Evolutionary conservation across 345 rosid species (phyloP).

Genomic region (Aegle marmelos): DNA sequence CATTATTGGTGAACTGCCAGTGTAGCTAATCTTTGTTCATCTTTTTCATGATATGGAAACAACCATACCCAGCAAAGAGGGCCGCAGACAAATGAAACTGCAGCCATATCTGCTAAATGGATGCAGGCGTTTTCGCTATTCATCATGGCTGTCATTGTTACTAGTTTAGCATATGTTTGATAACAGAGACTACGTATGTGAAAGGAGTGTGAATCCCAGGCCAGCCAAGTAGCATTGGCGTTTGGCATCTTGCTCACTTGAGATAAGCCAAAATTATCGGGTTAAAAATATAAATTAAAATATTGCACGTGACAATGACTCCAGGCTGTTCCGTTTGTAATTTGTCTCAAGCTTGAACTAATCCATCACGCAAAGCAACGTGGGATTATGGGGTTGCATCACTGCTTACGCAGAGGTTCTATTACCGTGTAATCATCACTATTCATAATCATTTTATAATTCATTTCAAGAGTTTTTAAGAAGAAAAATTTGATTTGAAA

Average conservation of each 20-base stretch:
- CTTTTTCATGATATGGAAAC: constrained; percentile 13
- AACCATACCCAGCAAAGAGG: constrained; percentile 11
- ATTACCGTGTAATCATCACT: neutral
- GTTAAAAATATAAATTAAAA: neutral
- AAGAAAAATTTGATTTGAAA: too few species aligned
- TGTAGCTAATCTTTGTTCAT: neutral
- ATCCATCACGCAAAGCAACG: neutral
- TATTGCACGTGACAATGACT: neutral
- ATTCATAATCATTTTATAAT: too few species aligned
- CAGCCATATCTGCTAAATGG: constrained; percentile 11
- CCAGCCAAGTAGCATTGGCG: neutral
- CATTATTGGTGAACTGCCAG: neutral
- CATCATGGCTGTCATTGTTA: neutral
- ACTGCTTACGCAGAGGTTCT: neutral
- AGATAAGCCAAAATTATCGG: neutral
- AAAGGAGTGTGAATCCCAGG: too few species aligned
- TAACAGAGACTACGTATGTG: too few species aligned
- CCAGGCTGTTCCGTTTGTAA: neutral
- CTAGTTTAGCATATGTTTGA: neutral
- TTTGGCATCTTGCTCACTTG: neutral
- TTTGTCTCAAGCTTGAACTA: neutral
- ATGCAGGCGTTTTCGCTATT: constrained; percentile 2
- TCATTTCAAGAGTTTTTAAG: too few species aligned
- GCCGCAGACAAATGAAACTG: constrained; percentile 7
- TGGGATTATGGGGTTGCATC: neutral